Percentiles rank a stretch among this genome's conserved stretches.
These are phyloP conservation scores for Lactarius tabidus DNA, from an alignment of 768 basidiomycete species.

Conservation along the genomic window DNA sequence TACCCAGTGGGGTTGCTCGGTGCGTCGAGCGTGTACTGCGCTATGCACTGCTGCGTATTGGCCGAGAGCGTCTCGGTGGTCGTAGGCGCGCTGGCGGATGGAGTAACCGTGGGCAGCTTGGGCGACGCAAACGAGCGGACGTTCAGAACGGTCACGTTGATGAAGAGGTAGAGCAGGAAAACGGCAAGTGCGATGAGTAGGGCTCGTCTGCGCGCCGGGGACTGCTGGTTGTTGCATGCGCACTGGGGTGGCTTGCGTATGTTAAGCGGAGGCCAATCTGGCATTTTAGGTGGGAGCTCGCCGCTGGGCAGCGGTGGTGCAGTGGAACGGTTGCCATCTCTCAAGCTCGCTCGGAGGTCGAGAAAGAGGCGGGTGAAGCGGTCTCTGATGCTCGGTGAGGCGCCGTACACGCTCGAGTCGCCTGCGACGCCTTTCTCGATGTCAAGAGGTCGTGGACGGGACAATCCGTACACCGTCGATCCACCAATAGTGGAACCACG, in stretches of 20 bases:
- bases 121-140: conserved; percentile 32
- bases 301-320: conserved; percentile 26
- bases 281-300: conserved; percentile 23
- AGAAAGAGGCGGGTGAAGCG: conserved; percentile 38
- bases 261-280: conserved; percentile 39
- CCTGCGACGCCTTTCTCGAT: conserved; percentile 23
- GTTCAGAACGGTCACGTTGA: conserved; percentile 39
- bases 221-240: conserved; percentile 27
- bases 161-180: conserved; percentile 41
- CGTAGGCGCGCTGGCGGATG: conserved; percentile 27
- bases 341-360: conserved; percentile 34
- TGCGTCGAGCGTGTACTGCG: conserved; percentile 44
- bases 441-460: conserved; percentile 25
- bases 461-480: conserved; percentile 28
- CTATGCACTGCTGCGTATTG: conserved; percentile 43
- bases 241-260: conserved; percentile 34
- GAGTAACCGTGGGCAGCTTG: conserved; percentile 3
- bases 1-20: conserved; percentile 41
- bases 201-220: conserved; percentile 32
- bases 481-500: conserved; percentile 19
- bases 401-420: conserved; percentile 22
- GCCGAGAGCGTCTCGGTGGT: conserved; percentile 34
- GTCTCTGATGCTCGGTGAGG: conserved; percentile 29
- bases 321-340: conserved; percentile 16
- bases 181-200: conserved; percentile 36